These are phyloP conservation scores for Euphrasia arctica DNA, from an alignment of 305 asterid species.

Conservation along the genomic window DNA sequence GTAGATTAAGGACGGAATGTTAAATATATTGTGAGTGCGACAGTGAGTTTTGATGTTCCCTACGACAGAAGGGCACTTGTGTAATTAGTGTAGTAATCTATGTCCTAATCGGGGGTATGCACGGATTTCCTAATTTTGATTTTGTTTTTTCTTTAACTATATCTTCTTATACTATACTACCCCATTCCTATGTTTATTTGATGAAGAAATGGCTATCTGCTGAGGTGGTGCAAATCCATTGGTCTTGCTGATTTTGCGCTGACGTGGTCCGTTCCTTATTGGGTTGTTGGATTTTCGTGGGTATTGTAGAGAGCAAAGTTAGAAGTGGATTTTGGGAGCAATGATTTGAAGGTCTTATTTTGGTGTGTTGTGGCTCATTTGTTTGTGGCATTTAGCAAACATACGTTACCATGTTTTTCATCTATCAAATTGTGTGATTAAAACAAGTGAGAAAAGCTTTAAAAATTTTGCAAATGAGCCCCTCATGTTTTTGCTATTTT, in stretches of 20 bases:
- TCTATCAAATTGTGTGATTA: conserved; percentile 39
- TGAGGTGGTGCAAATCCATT: conserved; percentile 35
- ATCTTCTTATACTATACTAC: conserved; percentile 13
- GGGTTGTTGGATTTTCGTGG: conserved; percentile 53
- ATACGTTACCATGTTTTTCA: conserved; percentile 38
- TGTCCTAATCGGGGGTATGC: conserved; percentile 30
- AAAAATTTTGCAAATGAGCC: not conserved
- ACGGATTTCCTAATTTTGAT: conserved; percentile 26
- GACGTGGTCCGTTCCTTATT: conserved; percentile 52
- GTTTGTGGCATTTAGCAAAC: conserved; percentile 37
- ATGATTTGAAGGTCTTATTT: conserved; percentile 46
- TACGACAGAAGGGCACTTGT: conserved; percentile 21
- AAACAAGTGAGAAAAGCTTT: not conserved
- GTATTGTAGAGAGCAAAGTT: conserved; percentile 39
- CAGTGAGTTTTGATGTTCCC: not conserved
- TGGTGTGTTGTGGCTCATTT: conserved; percentile 37
- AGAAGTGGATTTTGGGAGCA: conserved; percentile 32
- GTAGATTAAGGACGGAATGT: too few species aligned
- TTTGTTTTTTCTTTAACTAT: not conserved
- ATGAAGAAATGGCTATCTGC: conserved; percentile 52
- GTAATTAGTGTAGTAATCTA: conserved; percentile 28
- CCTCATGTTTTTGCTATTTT: conserved; percentile 14
- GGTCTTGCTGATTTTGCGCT: conserved; percentile 41
- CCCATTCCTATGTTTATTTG: conserved; percentile 27
- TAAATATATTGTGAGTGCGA: not conserved